Evolutionary conservation across 495 filamentous ascomycete species (phyloP).

Genomic region (Aspergillus hancockii): DNA sequence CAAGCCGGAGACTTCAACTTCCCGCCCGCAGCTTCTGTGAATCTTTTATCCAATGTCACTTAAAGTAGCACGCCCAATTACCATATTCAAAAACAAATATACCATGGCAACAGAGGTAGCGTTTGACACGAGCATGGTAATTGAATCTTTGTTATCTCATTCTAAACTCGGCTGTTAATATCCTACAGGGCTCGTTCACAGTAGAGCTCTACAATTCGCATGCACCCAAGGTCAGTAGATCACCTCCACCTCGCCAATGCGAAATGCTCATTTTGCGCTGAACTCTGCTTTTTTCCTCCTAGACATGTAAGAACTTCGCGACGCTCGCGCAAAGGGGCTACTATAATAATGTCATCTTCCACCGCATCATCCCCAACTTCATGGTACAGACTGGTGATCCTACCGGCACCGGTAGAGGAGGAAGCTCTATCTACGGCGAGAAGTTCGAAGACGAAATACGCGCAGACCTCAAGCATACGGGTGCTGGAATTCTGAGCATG

Average conservation of each 20-base stretch:
- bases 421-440: conserved; percentile 86
- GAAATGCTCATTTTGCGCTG: conserved; percentile 7
- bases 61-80: conserved; percentile 5
- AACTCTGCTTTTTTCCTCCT: conserved; percentile 24
- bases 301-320: conserved; percentile 87
- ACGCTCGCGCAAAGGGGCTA: conserved; percentile 78
- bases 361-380: conserved; percentile 93
- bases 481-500: conserved; percentile 92
- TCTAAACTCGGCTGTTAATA: conserved; percentile 20
- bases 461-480: conserved; percentile 80
- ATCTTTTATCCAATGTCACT: conserved; percentile 2
- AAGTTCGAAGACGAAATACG: conserved; percentile 94
- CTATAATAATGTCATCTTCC: conserved; percentile 83
- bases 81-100: not conserved
- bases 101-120: conserved; percentile 73
- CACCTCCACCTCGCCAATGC: not conserved
- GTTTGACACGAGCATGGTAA: conserved; percentile 82
- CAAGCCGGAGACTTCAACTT: conserved; percentile 21
- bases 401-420: conserved; percentile 92
- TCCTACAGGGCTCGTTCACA: conserved; percentile 69
- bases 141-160: not conserved
- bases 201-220: conserved; percentile 87
- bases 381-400: conserved; percentile 98
- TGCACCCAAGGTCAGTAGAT: conserved; percentile 61
- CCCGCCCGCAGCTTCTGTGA: conserved; percentile 16